Base-by-base conservation (phyloP, 805 yeast species). In the Saccharomycopsis babjevae region DNA sequence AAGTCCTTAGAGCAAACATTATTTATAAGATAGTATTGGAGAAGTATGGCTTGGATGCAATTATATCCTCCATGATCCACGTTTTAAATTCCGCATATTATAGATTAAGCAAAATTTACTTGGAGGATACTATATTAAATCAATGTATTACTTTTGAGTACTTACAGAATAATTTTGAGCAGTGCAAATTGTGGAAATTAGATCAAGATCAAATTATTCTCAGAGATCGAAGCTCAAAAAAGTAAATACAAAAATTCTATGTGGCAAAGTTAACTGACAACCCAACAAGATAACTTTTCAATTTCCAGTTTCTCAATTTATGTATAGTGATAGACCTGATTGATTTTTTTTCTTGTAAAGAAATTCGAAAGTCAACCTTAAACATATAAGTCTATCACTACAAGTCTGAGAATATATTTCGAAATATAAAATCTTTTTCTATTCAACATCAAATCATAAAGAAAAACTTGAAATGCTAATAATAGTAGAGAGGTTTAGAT, bases 121-220 rank as follows among this genome's bases (percentile, higher is more conserved):
- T 62, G 32, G 64, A 62, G 20, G 34, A 59, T n/a, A 46, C 34
- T 6, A 15, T 62, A 30, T 36, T 62, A 42, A 38, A 54, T 32
- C 57, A 55, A 22, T 18, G 39, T 11, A 39, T 56, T 7, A 59
- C 22, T 20, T 61, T 46, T 18, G 57, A 50, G 16, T 30, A 57
- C 8, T 39, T 61, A 22, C 50, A 28, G 25, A 39, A 28, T 18
- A 32, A 34, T 18, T 22, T 20, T n/a, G 54, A 39, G 25, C 20
- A 39, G 15, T 59, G 61, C 30, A 34, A 32, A 32, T 3, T n/a
- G 10, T 59, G 61, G 61, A 54, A 6, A 25, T 42, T 52, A 20
- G 38, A 40, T 15, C 58, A 40, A n/a, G 40, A 28, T 7, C 56
- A 32, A 34, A 52, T 52, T 16, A 32, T 30, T 5, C 30, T 52